Evolutionary conservation across 2,329 filamentous ascomycete genomes (phyloP).

Genomic region (Curvularia verruculosa): DNA sequence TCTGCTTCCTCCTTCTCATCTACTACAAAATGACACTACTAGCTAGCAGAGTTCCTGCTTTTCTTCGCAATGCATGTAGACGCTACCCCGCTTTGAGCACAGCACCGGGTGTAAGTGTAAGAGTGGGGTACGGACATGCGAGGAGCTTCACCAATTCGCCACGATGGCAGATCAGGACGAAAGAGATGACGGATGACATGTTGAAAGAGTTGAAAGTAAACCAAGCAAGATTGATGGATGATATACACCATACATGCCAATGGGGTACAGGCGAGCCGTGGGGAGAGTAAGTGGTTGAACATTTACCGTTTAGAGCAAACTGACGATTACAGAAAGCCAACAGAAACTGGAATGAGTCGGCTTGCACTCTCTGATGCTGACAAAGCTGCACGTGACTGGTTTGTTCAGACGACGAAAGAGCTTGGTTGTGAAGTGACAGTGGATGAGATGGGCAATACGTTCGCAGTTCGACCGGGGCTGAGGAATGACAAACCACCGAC

Average conservation of each 20-base stretch:
- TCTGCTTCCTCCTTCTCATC: not conserved
- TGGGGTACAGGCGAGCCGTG: slow-evolving; percentile 71
- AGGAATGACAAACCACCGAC: slow-evolving; percentile 64
- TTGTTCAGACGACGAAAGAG: slow-evolving; percentile 65
- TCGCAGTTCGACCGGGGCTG: slow-evolving; percentile 71
- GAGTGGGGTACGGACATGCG: slow-evolving; percentile 11
- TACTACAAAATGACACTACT: slow-evolving; percentile 24
- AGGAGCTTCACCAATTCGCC: slow-evolving; percentile 41
- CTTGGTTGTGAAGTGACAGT: slow-evolving; percentile 71
- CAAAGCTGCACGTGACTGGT: slow-evolving; percentile 76
- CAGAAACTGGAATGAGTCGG: slow-evolving; percentile 78
- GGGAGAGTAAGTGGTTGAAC: slow-evolving; percentile 60
- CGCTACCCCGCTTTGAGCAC: slow-evolving; percentile 28
- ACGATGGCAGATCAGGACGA: slow-evolving; percentile 48
- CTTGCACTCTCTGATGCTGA: slow-evolving; percentile 74
- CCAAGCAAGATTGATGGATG: slow-evolving; percentile 64
- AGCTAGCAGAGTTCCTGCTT: slow-evolving; percentile 16
- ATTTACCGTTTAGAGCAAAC: not conserved
- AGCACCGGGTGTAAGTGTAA: slow-evolving; percentile 9
- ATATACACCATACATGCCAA: slow-evolving; percentile 69
- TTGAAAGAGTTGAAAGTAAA: slow-evolving; percentile 63
- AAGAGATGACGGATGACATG: slow-evolving; percentile 59
- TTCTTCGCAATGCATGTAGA: slow-evolving; percentile 29
- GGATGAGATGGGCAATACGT: slow-evolving; percentile 82
- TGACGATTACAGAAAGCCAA: slow-evolving; percentile 52